phyloP scores from a whole-genome alignment of 371 early-diverging fungal genomes.

The Amoeboaphelidium occidentale region DNA sequence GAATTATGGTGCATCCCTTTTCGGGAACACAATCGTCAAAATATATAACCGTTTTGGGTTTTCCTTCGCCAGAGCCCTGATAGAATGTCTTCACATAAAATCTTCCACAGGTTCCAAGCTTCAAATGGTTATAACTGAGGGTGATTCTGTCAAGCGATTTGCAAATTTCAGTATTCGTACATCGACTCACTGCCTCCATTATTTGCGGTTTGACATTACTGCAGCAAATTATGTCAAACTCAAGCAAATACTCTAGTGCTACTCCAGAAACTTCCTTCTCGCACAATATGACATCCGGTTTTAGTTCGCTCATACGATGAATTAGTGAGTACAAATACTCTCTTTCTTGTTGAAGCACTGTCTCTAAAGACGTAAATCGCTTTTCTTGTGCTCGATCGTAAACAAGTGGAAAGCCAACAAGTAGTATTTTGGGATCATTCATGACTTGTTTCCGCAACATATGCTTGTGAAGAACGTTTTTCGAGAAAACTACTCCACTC shows the following conservation, averaged over 20 bases:
- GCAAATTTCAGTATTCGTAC: slow-evolving; percentile 56
- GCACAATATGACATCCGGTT: slow-evolving; percentile 52
- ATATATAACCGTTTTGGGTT: slow-evolving; percentile 54
- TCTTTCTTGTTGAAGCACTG: slow-evolving; percentile 53
- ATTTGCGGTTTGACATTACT: slow-evolving; percentile 57
- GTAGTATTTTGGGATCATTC: slow-evolving; percentile 42
- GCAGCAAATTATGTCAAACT: slow-evolving; percentile 41
- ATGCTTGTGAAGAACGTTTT: slow-evolving; percentile 59
- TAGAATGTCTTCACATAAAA: slow-evolving; percentile 51
- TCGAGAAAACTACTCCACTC: slow-evolving; percentile 54
- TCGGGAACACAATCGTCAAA: slow-evolving; percentile 54
- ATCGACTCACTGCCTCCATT: slow-evolving; percentile 48
- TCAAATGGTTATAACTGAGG: slow-evolving; percentile 14
- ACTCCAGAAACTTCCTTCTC: slow-evolving; percentile 46
- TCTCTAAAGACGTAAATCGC: slow-evolving; percentile 52
- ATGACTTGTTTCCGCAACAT: slow-evolving; percentile 36
- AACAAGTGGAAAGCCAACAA: slow-evolving; percentile 61
- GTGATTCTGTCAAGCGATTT: slow-evolving; percentile 44
- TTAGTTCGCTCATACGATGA: slow-evolving; percentile 34
- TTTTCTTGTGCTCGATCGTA: too few relatives aligned
- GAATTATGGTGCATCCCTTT: slow-evolving; percentile 56
- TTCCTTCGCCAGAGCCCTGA: slow-evolving; percentile 30
- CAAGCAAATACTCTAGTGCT: slow-evolving; percentile 53
- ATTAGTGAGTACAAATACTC: slow-evolving; percentile 55
- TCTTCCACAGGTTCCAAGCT: slow-evolving; percentile 41